phyloP scores from a whole-genome alignment of 805 yeast genomes.

The Ogataea chonburiensis region DNA sequence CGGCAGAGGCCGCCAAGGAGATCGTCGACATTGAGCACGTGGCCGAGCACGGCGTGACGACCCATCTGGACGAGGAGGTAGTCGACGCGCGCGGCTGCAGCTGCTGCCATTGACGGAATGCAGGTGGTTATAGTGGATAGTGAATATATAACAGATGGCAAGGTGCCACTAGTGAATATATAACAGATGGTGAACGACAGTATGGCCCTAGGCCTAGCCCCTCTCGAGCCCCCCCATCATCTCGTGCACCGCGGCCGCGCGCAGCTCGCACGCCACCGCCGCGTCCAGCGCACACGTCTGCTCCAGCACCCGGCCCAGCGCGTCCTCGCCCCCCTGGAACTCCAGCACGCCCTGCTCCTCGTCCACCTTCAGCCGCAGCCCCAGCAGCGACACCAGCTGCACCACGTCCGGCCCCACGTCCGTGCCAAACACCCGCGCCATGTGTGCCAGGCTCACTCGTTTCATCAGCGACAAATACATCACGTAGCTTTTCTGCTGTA shows the following conservation, averaged over 20 bases:
- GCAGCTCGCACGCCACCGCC: conserved; percentile 16
- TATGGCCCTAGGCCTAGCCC: no score
- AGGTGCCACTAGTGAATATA: no score
- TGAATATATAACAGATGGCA: no score
- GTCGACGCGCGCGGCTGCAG: conserved; percentile 24
- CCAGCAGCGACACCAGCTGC: conserved; percentile 23
- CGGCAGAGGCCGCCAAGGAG: conserved; percentile 85
- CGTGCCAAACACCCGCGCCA: conserved; percentile 23
- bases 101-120: conserved; percentile 19
- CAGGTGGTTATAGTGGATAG: no score
- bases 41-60: conserved; percentile 59
- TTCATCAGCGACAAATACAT: conserved; percentile 35
- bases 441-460: conserved; percentile 21
- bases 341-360: conserved; percentile 14
- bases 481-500: conserved; percentile 32
- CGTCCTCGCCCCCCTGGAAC: conserved; percentile 4
- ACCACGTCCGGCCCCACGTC: conserved; percentile 20
- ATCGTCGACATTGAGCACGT: conserved; percentile 74
- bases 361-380: conserved; percentile 29
- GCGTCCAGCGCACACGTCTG: conserved; percentile 12
- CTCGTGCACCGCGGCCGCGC: conserved; percentile 22
- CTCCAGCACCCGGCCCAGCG: conserved; percentile 1
- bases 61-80: conserved; percentile 42
- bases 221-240: no score
- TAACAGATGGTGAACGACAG: no score